Evolutionary conservation across 306 rosid species (phyloP).

Genomic region (Pyrus betulifolia): DNA sequence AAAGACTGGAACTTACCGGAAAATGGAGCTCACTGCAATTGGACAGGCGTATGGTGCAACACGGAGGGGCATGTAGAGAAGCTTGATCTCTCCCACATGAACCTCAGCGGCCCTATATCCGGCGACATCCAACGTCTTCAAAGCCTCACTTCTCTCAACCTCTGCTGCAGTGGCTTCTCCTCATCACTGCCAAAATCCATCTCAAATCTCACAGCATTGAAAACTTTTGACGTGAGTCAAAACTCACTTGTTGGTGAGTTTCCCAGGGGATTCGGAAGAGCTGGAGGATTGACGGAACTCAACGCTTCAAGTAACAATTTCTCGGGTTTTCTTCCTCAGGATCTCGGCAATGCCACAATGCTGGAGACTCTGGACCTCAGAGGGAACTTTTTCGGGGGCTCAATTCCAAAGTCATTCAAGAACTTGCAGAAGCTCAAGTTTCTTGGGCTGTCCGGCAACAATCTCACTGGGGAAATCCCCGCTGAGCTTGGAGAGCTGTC

Average conservation of each 20-base stretch:
- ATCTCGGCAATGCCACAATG: constrained; percentile 64
- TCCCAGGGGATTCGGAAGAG: constrained; percentile 60
- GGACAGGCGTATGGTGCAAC: constrained; percentile 76
- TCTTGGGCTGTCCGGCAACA: constrained; percentile 93
- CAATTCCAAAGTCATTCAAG: constrained; percentile 53
- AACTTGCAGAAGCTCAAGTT: constrained; percentile 70
- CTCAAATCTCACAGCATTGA: constrained; percentile 49
- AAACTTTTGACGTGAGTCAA: constrained; percentile 74
- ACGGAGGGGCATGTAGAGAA: constrained; percentile 45
- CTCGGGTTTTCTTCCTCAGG: constrained; percentile 58
- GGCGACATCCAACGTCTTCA: constrained; percentile 43
- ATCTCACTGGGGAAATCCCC: constrained; percentile 70
- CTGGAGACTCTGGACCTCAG: constrained; percentile 78
- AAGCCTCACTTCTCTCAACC: constrained; percentile 52
- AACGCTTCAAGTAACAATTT: constrained; percentile 87
- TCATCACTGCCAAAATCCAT: constrained; percentile 59
- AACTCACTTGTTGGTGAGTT: constrained; percentile 64
- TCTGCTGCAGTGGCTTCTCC: constrained; percentile 70
- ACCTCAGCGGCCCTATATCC: constrained; percentile 71
- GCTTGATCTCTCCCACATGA: constrained; percentile 79
- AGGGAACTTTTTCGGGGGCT: constrained; percentile 77
- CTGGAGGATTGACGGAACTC: constrained; percentile 23
- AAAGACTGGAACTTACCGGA: constrained; percentile 51
- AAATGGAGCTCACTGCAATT: constrained; percentile 47
- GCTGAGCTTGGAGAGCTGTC: constrained; percentile 64